Evolutionary conservation across 495 filamentous ascomycete genomes (phyloP).

Genomic region (Chaetomidium leptoderma): DNA sequence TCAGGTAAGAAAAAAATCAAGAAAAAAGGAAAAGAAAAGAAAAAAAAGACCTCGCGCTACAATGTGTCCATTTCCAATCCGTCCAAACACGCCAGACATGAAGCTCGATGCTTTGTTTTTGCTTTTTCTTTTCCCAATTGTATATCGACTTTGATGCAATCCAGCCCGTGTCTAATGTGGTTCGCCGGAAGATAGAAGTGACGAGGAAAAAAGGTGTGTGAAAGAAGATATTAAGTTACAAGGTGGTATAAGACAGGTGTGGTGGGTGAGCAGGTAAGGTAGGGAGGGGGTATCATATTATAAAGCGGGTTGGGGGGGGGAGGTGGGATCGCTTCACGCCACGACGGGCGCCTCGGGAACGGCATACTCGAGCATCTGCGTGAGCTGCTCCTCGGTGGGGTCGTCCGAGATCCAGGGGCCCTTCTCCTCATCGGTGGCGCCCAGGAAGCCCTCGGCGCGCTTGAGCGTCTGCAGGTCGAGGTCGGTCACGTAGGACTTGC

Average conservation of each 20-base stretch:
- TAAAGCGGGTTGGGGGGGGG: no score
- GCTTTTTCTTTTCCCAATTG: background rate
- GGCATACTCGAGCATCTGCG: slow-evolving; percentile 41
- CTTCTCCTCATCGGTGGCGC: slow-evolving; percentile 75
- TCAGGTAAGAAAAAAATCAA: slow-evolving; percentile 4
- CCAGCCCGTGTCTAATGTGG: slow-evolving; percentile 15
- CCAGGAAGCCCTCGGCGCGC: slow-evolving; percentile 74
- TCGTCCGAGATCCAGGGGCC: slow-evolving; percentile 66
- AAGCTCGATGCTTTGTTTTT: background rate
- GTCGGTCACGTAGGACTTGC: slow-evolving; percentile 81
- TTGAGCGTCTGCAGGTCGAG: slow-evolving; percentile 87
- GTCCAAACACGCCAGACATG: background rate
- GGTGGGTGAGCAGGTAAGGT: background rate
- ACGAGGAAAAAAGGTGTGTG: background rate
- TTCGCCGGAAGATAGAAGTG: slow-evolving; percentile 7
- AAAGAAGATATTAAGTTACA: slow-evolving; percentile 11
- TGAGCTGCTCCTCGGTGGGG: slow-evolving; percentile 45
- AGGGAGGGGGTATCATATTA: slow-evolving; percentile 6
- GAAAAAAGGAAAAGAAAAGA: background rate
- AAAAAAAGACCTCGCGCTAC: background rate
- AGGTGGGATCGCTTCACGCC: background rate
- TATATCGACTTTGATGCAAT: slow-evolving; percentile 5
- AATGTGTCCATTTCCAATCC: background rate
- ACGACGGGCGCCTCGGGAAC: slow-evolving; percentile 8
- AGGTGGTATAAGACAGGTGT: background rate